phyloP scores from a whole-genome alignment of 768 basidiomycete genomes.

The Kwoniella dejecticola region DNA sequence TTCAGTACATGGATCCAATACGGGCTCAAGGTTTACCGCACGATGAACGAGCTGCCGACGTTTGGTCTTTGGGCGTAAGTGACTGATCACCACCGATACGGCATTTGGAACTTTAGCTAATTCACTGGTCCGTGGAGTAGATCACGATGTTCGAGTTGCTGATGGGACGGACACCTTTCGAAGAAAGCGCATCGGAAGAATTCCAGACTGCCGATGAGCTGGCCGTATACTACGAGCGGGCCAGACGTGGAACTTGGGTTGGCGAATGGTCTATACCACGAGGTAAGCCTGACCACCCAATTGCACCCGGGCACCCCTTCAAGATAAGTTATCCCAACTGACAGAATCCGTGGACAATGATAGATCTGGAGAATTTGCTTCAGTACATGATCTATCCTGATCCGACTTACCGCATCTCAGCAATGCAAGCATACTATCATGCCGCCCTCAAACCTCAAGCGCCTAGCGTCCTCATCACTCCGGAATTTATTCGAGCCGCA shows the following conservation, averaged over 20 bases:
- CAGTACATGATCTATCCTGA: conserved; percentile 45
- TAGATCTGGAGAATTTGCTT: conserved; percentile 46
- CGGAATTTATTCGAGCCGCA: conserved; percentile 53
- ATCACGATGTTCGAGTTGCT: conserved; percentile 94
- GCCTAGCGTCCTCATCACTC: conserved; percentile 48
- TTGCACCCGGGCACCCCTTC: no score
- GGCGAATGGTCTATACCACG: conserved; percentile 74
- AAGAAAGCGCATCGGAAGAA: conserved; percentile 67
- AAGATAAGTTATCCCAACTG: no score
- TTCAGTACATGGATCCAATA: conserved; percentile 88
- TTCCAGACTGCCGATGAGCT: conserved; percentile 77
- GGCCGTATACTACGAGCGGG: conserved; percentile 82
- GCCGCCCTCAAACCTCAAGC: conserved; percentile 37
- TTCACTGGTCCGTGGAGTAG: conserved; percentile 72
- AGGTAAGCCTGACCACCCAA: no score
- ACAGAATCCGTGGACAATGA: no score
- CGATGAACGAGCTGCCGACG: conserved; percentile 85
- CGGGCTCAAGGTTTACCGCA: conserved; percentile 84
- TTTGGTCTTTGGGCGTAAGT: conserved; percentile 58
- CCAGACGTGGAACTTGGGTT: conserved; percentile 78
- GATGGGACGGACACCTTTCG: conserved; percentile 85
- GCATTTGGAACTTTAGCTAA: neutral
- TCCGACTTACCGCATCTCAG: conserved; percentile 42
- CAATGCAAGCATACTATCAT: conserved; percentile 50
- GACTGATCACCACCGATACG: no score